phyloP scores from a whole-genome alignment of 768 basidiomycete genomes.

The Neoboletus magnificus region DNA sequence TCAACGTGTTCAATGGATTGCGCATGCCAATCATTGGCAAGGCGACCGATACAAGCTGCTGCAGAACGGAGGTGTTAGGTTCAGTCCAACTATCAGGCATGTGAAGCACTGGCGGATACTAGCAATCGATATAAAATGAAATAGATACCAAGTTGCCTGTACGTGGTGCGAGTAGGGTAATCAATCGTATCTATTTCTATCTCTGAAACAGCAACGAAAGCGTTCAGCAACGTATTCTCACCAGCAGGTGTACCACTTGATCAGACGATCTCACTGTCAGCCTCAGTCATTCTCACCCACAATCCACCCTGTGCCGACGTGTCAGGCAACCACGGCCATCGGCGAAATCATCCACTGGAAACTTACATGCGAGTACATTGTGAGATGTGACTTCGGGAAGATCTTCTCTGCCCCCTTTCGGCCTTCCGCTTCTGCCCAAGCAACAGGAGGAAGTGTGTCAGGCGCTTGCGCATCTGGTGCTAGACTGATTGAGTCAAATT shows the following conservation, averaged over 20 bases:
- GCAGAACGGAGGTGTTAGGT: not conserved
- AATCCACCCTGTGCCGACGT: conserved; percentile 43
- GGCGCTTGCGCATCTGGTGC: conserved; percentile 45
- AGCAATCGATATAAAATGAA: not conserved
- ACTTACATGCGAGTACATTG: conserved; percentile 48
- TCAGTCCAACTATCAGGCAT: not conserved
- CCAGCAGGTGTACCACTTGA: not conserved
- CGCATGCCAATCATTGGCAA: not conserved
- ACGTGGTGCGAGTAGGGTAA: not conserved
- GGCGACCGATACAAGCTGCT: not conserved
- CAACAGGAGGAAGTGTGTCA: conserved; percentile 42
- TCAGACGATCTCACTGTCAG: conserved; percentile 5
- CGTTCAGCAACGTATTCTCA: not conserved
- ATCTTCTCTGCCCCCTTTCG: conserved; percentile 50
- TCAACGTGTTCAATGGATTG: not conserved
- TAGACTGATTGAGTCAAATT: conserved; percentile 47
- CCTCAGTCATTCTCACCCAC: conserved; percentile 44
- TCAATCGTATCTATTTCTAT: too few species aligned
- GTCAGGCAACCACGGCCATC: not conserved
- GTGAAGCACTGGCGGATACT: not conserved
- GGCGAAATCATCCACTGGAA: not conserved
- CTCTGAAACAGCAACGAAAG: not conserved
- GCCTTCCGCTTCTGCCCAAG: conserved; percentile 45
- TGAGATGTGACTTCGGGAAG: conserved; percentile 51
- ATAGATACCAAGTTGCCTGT: too few species aligned